Evolutionary conservation across 2,329 filamentous ascomycete genomes (phyloP), one percentile per base, ranked within the genome.

Genomic region (Aureobasidium sp.): DNA sequence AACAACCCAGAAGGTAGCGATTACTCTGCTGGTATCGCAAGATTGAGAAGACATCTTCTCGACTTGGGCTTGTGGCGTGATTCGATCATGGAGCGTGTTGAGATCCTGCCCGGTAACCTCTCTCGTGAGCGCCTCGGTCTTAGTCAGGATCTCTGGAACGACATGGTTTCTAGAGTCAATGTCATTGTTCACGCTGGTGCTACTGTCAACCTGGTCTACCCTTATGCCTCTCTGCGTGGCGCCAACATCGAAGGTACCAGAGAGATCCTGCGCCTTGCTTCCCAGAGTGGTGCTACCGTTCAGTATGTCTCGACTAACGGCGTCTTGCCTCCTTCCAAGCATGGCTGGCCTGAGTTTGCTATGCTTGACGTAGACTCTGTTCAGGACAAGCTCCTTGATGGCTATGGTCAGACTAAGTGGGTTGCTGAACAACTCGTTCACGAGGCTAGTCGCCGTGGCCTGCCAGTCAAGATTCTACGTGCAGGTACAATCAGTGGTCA

Each of bases 271-370:
- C 86, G 89, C 47, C 77, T 93, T 30, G 89, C 89, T 0, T 81
- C 83, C 62, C 79, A 81, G 41, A 82, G 80, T 29, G 86, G 86
- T 13, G 87, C 88, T 1, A 91, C 89, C 0, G 80, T 92, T 1
- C 88, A 92, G 67, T 89, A 92, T 64, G 78, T 92, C 1, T 92
- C 89, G 0, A 92, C 89, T 0, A 92, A 92, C 66, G 89, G 89
- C 55, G 89, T 93, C 2, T 74, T 93, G 39, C 88, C 89, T 1
- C 83, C 86, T 8, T 89, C 86, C 0, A 79, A 81, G 5, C 79
- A 85, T 42, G 87, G 88, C 11, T 92, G 88, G 88, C 74, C 83
- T 1, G 89, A 92, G 71, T 83, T 86, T 64, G 77, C 83, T 10
- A 85, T 87, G 75, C 77, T 92, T 16, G 78, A 81, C 34, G 80